Evolutionary conservation across 352 stramenopile species (phyloP), one percentile per base, ranked within the genome.

Genomic region (Phytophthora aleatoria): DNA sequence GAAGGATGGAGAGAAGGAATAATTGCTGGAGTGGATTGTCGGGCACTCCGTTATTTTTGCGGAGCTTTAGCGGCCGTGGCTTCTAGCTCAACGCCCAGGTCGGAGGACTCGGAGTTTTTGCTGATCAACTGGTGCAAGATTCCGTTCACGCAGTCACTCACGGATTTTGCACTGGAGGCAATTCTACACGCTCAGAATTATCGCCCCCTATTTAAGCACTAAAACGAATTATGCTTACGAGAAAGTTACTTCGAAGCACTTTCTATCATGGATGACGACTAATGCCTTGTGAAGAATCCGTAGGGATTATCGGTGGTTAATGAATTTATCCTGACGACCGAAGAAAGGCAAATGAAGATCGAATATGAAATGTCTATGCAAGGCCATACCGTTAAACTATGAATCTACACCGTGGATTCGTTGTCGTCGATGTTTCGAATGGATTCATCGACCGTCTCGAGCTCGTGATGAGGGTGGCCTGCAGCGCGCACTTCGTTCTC

Each of bases 41-140:
- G 41, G 9, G 27, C 30, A 9, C 61, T 74, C 39, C 66, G 66
- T 12, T 54, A 3, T 11, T 67, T 71, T 57, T 71, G 66, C 42
- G 61, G 66, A 8, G 50, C 55, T 50, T 50, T 74, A 24, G 66
- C 61, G 15, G 51, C 61, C 24, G 61, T 62, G 16, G 27, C 28
- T 20, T 50, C 57, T 27, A 44, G 12, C n/a, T 16, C n/a, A 31
- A 39, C 39, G 20, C 3, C 11, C 5, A 13, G n/a, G 11, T 43
- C 27, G 31, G 31, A 9, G 3, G 48, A 66, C 8, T 38, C 33
- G 1, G 36, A 61, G n/a, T 66, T 71, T 56, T 33, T 53, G 15
- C 20, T 74, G 42, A 39, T 71, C 28, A 74, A 74, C 41, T 74
- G 66, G 66, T 26, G 44, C 11, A 74, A 74, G 30, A 30, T 48